Evolutionary conservation across 371 early-diverging fungal species (phyloP).

Genomic region (Mortierella sp.): DNA sequence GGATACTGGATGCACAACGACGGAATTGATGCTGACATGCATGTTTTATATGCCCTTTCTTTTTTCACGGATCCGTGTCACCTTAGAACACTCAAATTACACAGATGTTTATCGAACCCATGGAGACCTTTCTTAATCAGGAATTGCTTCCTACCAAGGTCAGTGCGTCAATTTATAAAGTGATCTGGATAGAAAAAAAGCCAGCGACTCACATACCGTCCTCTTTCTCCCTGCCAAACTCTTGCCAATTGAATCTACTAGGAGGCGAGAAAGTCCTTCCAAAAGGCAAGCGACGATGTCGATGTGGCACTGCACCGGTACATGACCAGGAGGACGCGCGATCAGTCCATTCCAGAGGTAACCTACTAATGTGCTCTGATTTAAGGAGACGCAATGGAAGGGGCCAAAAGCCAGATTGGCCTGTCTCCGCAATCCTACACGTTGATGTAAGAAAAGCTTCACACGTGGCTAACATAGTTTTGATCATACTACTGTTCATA

Average conservation of each 20-base stretch:
- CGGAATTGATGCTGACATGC: not conserved
- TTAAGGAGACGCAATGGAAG: slow-evolving; percentile 19
- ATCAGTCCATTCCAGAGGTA: slow-evolving; percentile 72
- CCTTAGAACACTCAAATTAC: slow-evolving; percentile 71
- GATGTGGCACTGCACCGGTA: slow-evolving; percentile 71
- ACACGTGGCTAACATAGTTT: not conserved
- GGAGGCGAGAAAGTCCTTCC: slow-evolving; percentile 76
- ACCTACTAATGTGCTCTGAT: slow-evolving; percentile 8
- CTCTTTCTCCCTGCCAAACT: not conserved
- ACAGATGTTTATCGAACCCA: slow-evolving; percentile 75
- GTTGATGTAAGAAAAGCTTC: not conserved
- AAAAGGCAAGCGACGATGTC: slow-evolving; percentile 75
- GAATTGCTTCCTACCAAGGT: slow-evolving; percentile 75
- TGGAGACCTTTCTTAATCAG: slow-evolving; percentile 71
- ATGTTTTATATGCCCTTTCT: not conserved
- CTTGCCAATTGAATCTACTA: slow-evolving; percentile 23
- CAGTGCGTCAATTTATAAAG: slow-evolving; percentile 13
- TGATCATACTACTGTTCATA: slow-evolving; percentile 20
- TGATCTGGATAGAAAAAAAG: not conserved
- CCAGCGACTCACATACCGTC: not conserved
- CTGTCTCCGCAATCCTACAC: not conserved
- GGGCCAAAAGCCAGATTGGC: not conserved
- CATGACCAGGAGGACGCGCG: slow-evolving; percentile 73
- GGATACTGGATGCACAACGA: not conserved
- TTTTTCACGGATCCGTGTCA: slow-evolving; percentile 9